These are phyloP conservation scores for Penicillium corylophilum DNA, from an alignment of 2,329 filamentous ascomycete genomes.

Conservation along the genomic window DNA sequence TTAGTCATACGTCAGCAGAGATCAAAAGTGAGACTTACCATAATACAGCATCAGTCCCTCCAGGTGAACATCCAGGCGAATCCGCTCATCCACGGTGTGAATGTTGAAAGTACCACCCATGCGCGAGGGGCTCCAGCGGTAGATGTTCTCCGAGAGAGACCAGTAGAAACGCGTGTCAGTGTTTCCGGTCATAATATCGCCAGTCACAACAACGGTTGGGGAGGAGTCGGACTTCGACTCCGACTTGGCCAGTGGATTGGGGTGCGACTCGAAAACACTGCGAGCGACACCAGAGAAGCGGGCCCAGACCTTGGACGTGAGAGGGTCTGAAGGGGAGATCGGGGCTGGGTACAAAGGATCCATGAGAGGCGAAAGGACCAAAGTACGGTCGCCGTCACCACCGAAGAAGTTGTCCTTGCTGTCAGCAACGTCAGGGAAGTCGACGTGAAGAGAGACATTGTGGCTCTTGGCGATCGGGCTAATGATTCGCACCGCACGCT, in stretches of 20 bases:
- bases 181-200: slow-evolving; percentile 54
- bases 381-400: slow-evolving; percentile 23
- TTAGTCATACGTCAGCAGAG: not conserved
- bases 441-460: slow-evolving; percentile 46
- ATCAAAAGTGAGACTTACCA: slow-evolving; percentile 17
- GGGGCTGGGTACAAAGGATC: slow-evolving; percentile 31
- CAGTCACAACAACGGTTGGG: slow-evolving; percentile 42
- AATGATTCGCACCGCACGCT: slow-evolving; percentile 49
- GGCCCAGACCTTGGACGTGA: slow-evolving; percentile 33
- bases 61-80: slow-evolving; percentile 45
- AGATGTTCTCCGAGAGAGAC: slow-evolving; percentile 54
- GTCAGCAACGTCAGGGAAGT: slow-evolving; percentile 40
- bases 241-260: slow-evolving; percentile 27
- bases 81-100: slow-evolving; percentile 53
- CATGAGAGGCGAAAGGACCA: slow-evolving; percentile 33
- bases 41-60: slow-evolving; percentile 47
- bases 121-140: slow-evolving; percentile 52
- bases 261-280: slow-evolving; percentile 40
- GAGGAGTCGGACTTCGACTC: not conserved
- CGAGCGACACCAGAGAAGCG: slow-evolving; percentile 42
- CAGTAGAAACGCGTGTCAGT: slow-evolving; percentile 56
- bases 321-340: slow-evolving; percentile 35
- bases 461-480: slow-evolving; percentile 50
- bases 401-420: slow-evolving; percentile 3
- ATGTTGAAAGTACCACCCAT: slow-evolving; percentile 46